Evolutionary conservation across 2,329 filamentous ascomycete genomes (phyloP).

Genomic region (Alternaria burnsii): DNA sequence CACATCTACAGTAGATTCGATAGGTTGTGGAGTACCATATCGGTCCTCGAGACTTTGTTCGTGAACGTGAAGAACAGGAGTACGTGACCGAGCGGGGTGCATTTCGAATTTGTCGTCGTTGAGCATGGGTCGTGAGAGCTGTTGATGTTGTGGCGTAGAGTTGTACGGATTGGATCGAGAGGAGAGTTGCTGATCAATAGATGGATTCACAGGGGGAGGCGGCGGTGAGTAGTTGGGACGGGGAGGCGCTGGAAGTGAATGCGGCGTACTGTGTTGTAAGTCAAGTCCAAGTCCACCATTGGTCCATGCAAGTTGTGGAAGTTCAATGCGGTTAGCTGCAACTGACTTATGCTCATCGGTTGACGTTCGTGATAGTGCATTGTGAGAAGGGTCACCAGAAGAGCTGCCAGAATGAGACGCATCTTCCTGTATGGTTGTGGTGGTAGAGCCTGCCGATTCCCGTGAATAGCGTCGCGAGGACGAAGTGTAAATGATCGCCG

Average conservation of each 20-base stretch:
- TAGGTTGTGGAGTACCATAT: conserved; percentile 28
- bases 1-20: conserved; percentile 19
- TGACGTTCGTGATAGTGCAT: conserved; percentile 49
- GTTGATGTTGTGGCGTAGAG: conserved; percentile 22
- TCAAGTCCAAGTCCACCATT: conserved; percentile 56
- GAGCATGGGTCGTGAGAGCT: conserved; percentile 15
- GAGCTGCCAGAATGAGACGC: conserved; percentile 45
- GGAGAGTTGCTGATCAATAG: conserved; percentile 24
- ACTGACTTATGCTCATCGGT: conserved; percentile 34
- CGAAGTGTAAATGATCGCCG: conserved; percentile 50
- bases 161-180: conserved; percentile 15
- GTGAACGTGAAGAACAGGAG: conserved; percentile 29
- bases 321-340: conserved; percentile 33
- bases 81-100: conserved; percentile 34
- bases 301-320: conserved; percentile 51
- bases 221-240: conserved; percentile 59
- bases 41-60: conserved; percentile 29
- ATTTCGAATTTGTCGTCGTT: conserved; percentile 31
- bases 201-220: conserved; percentile 48
- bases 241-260: conserved; percentile 44
- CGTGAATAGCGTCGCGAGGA: conserved; percentile 47
- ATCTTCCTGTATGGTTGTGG: conserved; percentile 46
- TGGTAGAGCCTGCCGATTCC: conserved; percentile 42
- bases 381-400: conserved; percentile 40
- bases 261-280: conserved; percentile 46